Percentiles rank a stretch among this genome's conserved stretches.
These are phyloP conservation scores for Leccinum uliginosum DNA, from an alignment of 768 basidiomycete species.

Conservation along the genomic window DNA sequence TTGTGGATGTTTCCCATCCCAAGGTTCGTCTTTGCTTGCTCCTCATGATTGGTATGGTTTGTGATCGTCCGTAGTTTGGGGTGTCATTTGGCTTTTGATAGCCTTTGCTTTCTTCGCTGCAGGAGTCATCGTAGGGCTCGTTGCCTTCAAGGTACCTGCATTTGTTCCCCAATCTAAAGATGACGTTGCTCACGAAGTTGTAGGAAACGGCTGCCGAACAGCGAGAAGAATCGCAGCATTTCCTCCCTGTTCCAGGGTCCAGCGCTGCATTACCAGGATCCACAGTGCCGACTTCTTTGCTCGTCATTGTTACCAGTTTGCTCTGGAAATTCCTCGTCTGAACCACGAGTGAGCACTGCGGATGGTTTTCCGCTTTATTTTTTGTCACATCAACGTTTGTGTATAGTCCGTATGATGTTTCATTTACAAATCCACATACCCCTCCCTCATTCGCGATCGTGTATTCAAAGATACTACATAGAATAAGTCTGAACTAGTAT, in stretches of 20 bases:
- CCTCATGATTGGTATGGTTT: not conserved
- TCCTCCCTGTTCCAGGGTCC: constrained; percentile 59
- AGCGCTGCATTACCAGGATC: constrained; percentile 32
- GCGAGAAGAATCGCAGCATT: constrained; percentile 44
- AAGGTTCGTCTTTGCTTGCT: constrained; percentile 40
- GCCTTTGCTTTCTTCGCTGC: constrained; percentile 71
- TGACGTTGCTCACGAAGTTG: not conserved
- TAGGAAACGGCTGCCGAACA: constrained; percentile 63
- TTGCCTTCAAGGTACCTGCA: constrained; percentile 70
- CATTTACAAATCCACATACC: not conserved
- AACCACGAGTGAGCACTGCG: not conserved
- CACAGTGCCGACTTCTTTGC: constrained; percentile 19
- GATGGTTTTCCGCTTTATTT: not conserved
- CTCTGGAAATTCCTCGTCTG: constrained; percentile 24
- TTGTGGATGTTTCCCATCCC: constrained; percentile 82
- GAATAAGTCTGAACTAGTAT: not conserved
- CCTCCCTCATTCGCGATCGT: not conserved
- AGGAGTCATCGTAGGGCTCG: constrained; percentile 74
- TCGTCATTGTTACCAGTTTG: constrained; percentile 19
- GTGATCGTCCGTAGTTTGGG: constrained; percentile 59
- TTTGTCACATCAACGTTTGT: not conserved
- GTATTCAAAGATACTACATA: not conserved
- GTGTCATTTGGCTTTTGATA: constrained; percentile 79
- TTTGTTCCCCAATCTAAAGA: not conserved
- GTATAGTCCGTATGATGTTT: constrained; percentile 8